Evolutionary conservation across 306 rosid genomes (phyloP), one percentile per base, ranked within the genome.

Genomic region (Malus asiatica): DNA sequence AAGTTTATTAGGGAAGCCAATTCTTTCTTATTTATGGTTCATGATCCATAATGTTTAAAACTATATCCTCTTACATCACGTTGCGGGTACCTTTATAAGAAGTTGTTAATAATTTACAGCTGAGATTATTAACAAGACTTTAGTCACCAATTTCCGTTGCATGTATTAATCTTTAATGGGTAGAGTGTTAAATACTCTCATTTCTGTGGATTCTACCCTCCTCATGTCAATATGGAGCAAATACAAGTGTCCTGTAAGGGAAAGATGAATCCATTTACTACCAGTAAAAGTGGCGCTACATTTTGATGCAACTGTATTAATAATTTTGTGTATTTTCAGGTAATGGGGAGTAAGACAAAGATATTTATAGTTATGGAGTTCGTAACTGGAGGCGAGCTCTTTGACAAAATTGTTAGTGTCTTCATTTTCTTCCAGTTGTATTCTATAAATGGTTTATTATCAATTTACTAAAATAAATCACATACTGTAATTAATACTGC

Each of bases 381-480:
- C 79, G 97, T 86, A 64, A 95, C 99, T 4, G 99, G 99, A 9
- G 99, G 97, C 14, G 99, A 95, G 89, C 99, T 95, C 70, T 95
- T 95, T 73, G 99, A 95, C 85, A 95, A 95, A 88, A 95, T 92
- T 87, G 99, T 95, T 84, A 90, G 98, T 85, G 25, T 11, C 67
- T 33, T 9, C 55, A 78, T 27, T 70, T 7, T 83, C 59, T 60
- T 45, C 60, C 44, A n/a, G 11, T 82, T 46, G 19, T 67, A 2
- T 76, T 68, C 45, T 45, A 16, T 51, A 25, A 29, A 5, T 10
- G 35, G 71, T 44, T 77, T 67, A 77, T 74, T 70, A 51, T 32
- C 8, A 58, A 13, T 40, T 64, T 58, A 2, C 2, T 19, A 20
- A 32, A 4, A 2, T 23, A 71, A 79, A 53, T 45, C 42, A 53